Evolutionary conservation across 345 rosid species (phyloP).

Genomic region (Rubroshorea leprosula): DNA sequence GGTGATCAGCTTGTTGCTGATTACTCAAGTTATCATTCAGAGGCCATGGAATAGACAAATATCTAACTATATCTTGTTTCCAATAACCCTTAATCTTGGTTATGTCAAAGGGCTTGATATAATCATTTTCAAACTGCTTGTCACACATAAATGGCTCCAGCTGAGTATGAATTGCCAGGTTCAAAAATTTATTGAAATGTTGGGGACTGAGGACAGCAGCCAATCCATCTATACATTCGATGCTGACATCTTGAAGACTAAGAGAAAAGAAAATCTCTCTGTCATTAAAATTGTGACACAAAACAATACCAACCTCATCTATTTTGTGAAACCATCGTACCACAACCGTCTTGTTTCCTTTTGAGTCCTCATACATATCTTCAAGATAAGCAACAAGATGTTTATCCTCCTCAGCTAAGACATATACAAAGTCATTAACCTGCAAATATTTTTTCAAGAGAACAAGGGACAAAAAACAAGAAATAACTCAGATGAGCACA

Average conservation of each 20-base stretch:
- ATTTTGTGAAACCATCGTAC: constrained; percentile 92
- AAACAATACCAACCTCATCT: constrained; percentile 75
- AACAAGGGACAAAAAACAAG: neutral
- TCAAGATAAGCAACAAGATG: constrained; percentile 74
- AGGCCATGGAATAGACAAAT: constrained; percentile 25
- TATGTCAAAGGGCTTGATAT: constrained; percentile 54
- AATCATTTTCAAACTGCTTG: constrained; percentile 53
- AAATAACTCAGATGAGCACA: neutral
- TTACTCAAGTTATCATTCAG: constrained; percentile 20
- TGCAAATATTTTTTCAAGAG: constrained; percentile 18
- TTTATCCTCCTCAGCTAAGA: constrained; percentile 66
- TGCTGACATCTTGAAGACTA: constrained; percentile 79
- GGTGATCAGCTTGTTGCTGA: constrained; percentile 15
- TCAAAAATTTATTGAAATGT: constrained; percentile 50
- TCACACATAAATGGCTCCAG: constrained; percentile 53
- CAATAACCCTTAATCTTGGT: constrained; percentile 70
- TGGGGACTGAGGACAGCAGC: constrained; percentile 73
- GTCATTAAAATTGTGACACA: constrained; percentile 50
- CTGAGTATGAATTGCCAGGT: constrained; percentile 26
- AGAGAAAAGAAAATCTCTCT: constrained; percentile 83
- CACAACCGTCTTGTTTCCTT: constrained; percentile 61
- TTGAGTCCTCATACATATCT: constrained; percentile 75
- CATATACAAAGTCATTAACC: constrained; percentile 70
- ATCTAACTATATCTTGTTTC: constrained; percentile 56
- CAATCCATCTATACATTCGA: constrained; percentile 85